These are phyloP conservation scores for Cerioporus squamosus DNA, from an alignment of 1,284 basidiomycete genomes.

Conservation along the genomic window DNA sequence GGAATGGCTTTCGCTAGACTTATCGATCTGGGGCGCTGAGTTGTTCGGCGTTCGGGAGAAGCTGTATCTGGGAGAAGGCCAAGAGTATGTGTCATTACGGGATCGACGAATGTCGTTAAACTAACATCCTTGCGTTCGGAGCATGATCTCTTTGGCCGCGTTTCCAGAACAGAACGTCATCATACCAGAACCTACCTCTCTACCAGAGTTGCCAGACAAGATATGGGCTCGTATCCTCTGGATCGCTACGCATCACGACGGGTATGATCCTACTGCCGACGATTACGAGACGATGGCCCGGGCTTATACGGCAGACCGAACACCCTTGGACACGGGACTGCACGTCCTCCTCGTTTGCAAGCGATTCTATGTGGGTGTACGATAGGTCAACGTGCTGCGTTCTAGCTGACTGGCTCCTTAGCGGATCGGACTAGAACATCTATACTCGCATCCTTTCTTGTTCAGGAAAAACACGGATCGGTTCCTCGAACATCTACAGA, in stretches of 20 bases:
- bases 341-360: conserved; percentile 1
- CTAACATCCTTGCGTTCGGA: not conserved
- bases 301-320: not conserved
- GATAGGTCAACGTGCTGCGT: not conserved
- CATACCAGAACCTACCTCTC: not conserved
- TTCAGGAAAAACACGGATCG: too few species aligned
- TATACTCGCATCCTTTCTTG: not conserved
- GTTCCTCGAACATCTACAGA: too few species aligned
- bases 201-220: conserved; percentile 3
- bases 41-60: not conserved
- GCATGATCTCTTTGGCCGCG: not conserved
- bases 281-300: not conserved
- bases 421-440: not conserved
- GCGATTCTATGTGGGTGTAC: not conserved
- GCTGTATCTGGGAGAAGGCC: not conserved
- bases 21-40: not conserved
- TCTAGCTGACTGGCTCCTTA: not conserved
- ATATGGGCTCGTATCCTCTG: conserved; percentile 7
- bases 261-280: not conserved
- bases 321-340: not conserved
- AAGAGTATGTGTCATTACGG: not conserved
- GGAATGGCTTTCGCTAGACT: not conserved
- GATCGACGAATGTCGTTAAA: too few species aligned
- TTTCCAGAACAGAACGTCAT: not conserved
- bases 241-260: not conserved